These are phyloP conservation scores for Acer campestre DNA, from an alignment of 345 rosid species.

Conservation along the genomic window DNA sequence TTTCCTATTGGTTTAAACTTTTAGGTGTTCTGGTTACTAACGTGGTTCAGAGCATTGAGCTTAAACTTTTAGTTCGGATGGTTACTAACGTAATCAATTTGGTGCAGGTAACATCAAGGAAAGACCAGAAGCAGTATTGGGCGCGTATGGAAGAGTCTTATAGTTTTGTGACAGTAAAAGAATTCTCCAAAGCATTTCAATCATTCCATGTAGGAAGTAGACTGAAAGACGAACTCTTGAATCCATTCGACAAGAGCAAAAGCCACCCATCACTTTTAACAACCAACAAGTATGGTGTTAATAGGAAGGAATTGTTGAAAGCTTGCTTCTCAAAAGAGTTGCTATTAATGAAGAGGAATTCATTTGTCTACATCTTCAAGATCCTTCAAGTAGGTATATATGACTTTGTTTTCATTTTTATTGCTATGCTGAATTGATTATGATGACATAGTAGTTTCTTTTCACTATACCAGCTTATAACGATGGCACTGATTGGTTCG, in stretches of 20 bases:
- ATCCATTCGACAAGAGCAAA: slow-evolving; percentile 56
- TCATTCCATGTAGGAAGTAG: slow-evolving; percentile 58
- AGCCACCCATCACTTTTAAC: slow-evolving; percentile 78
- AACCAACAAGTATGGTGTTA: slow-evolving; percentile 58
- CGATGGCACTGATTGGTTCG: slow-evolving; percentile 36
- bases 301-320: slow-evolving; percentile 60
- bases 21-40: too few species aligned
- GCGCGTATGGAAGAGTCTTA: slow-evolving; percentile 54
- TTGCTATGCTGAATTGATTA: not conserved
- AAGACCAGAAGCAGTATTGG: slow-evolving; percentile 89
- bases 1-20: too few species aligned
- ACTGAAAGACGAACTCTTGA: slow-evolving; percentile 43
- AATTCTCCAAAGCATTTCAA: slow-evolving; percentile 71
- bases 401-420: not conserved
- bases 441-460: slow-evolving; percentile 18
- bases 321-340: slow-evolving; percentile 64
- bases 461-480: slow-evolving; percentile 35
- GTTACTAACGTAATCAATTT: too few species aligned
- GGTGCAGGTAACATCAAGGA: slow-evolving; percentile 76
- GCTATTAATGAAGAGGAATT: slow-evolving; percentile 78
- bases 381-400: slow-evolving; percentile 46
- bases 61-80: not conserved
- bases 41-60: not conserved
- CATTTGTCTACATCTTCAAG: slow-evolving; percentile 70
- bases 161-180: slow-evolving; percentile 55